Evolutionary conservation across 306 rosid species (phyloP), one percentile per base, ranked within the genome.

Genomic region (Prunus kanzakura): DNA sequence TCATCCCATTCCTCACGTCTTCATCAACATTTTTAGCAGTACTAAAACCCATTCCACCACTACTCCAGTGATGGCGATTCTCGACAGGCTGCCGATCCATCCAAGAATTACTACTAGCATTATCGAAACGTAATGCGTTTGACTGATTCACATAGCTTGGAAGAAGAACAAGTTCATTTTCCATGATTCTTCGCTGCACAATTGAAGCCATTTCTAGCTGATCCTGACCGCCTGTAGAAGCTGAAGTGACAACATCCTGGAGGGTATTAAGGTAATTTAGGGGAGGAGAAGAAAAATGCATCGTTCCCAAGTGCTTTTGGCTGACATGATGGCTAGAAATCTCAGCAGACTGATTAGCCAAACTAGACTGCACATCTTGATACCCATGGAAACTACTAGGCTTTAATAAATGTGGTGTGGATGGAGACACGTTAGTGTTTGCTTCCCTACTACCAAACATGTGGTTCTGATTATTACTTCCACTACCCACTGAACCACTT

Each of bases 191-290:
- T 71, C 56, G n/a, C 41, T 41, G 35, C 49, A 45, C 78, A 29
- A 52, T 30, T 56, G 86, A 82, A 45, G 76, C 68, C 76, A 86
- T 85, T 52, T 84, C 87, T 18, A 82, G 61, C 18, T 73, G 69
- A 16, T 77, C 81, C 35, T 72, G 84, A 45, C 76, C 61, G 49
- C 71, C 69, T 10, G 79, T 29, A 29, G 92, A 79, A 57, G 93
- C 81, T 6, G 88, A 77, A 2, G 87, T 82, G 3, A 90, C 86
- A 19, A 85, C 82, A 58, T 88, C 93, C 45, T 87, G 88, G 64
- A 90, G 83, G 29, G 83, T 76, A 74, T 78, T 89, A 12, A 86
- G 93, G 80, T 75, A 88, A 16, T 46, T 62, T 11, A 79, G 30
- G 6, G 83, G 55, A 46, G 84, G 50, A 5, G 71, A 22, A 27